Base-by-base conservation (phyloP, 2,329 filamentous ascomycete species). In the Lasiodiplodia theobromae region DNA sequence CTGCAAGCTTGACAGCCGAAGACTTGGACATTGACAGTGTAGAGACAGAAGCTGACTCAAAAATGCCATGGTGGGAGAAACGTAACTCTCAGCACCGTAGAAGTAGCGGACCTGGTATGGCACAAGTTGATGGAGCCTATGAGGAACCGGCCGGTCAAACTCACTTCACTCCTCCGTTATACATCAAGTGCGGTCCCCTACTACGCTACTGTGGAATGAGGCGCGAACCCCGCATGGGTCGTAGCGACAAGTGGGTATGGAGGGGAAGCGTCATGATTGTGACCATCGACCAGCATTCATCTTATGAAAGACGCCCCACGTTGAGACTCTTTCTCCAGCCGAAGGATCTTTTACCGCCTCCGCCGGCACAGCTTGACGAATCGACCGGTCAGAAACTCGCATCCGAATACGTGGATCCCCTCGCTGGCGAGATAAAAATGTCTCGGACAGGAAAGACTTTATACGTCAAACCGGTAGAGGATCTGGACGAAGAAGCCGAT, bases 181-280 rank as follows among this genome's bases (percentile, higher is more conserved):
- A 92, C 77, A 84, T 99, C 66, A 94, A 94, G 79, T 97, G 95
- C 75, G 96, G 96, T 0, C 96, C 96, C 6, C 83, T 99, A 25
- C 82, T 99, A 71, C 89, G 96, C 69, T 99, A 97, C 78, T 95
- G 91, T 67, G 96, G 96, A 23, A 88, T 97, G 52, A 88, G 91
- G 51, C 85, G 85, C 49, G 88, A 97, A 58, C 73, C 70, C 23
- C 75, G 69, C 63, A 71, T 71, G n/a, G 77, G 72, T 77, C 75
- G 71, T 52, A 70, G 75, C 71, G 89, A 93, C 53, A 87, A 89
- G 64, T 93, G 97, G 74, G 89, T 95, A 23, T 99, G 96, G 96
- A 89, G 94, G 77, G 96, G 96, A 5, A 96, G 89, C 70, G 86
- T 98, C 68, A 94, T 99, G 93, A 97, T 99, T 74, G 94, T 99